phyloP scores from a whole-genome alignment of 768 basidiomycete species.

The Tremella mesenterica region DNA sequence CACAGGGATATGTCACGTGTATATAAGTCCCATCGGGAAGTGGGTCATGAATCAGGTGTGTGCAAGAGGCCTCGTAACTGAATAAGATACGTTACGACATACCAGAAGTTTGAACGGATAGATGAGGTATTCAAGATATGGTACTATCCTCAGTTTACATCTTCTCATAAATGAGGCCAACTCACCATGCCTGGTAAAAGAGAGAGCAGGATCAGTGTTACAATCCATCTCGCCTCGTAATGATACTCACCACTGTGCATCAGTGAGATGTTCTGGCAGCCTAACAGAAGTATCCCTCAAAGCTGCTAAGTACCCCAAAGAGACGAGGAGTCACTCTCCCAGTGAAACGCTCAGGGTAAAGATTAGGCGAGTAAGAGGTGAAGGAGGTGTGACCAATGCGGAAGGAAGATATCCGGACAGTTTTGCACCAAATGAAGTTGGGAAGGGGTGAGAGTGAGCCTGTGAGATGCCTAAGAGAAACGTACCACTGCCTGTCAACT shows the following conservation, averaged over 20 bases:
- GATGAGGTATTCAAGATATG: conserved; percentile 35
- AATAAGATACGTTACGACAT: too few species aligned
- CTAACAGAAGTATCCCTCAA: not conserved
- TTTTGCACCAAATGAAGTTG: too few species aligned
- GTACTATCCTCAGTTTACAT: conserved; percentile 13
- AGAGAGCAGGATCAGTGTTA: not conserved
- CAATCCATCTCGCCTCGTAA: not conserved
- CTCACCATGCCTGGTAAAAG: conserved; percentile 11
- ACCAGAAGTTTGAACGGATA: conserved; percentile 45
- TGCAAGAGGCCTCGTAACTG: too few species aligned
- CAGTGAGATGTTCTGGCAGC: not conserved
- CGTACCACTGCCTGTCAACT: conserved; percentile 6
- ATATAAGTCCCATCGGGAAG: too few species aligned
- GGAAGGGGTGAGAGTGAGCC: not conserved
- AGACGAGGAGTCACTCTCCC: too few species aligned
- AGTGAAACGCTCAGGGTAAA: too few species aligned
- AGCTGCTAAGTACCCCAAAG: too few species aligned
- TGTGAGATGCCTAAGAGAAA: not conserved
- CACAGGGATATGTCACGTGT: too few species aligned
- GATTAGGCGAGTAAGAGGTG: too few species aligned
- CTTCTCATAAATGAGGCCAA: not conserved
- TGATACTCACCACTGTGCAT: conserved; percentile 5
- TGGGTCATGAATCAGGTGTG: too few species aligned
- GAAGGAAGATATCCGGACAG: not conserved
- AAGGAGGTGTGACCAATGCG: not conserved